These are phyloP conservation scores for Hypoxylon sp. DNA, from an alignment of 2,329 filamentous ascomycete genomes.

Conservation along the genomic window DNA sequence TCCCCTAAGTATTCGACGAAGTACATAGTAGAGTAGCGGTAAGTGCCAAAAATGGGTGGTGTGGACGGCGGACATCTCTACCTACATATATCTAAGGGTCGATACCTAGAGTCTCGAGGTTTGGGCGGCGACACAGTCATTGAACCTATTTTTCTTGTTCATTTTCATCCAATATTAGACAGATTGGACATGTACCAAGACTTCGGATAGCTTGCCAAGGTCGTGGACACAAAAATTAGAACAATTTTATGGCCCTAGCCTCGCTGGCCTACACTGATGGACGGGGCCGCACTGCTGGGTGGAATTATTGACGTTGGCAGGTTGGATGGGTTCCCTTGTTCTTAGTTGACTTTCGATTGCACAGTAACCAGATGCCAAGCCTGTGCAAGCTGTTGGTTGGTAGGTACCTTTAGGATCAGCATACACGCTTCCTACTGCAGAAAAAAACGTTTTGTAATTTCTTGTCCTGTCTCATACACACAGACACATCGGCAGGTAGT, in stretches of 20 bases:
- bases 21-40: conserved; percentile 10
- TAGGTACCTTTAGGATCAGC: conserved; percentile 34
- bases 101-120: conserved; percentile 39
- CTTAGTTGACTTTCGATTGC: conserved; percentile 26
- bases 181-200: conserved; percentile 30
- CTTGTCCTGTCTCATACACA: conserved; percentile 22
- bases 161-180: conserved; percentile 23
- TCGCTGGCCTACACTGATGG: conserved; percentile 26
- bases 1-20: conserved; percentile 4
- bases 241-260: too few relatives aligned
- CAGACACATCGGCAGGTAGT: conserved; percentile 10
- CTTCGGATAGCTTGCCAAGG: conserved; percentile 5
- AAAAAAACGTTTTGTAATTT: conserved; percentile 25
- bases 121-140: conserved; percentile 16
- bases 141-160: conserved; percentile 19
- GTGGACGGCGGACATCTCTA: conserved; percentile 25
- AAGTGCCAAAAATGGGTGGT: conserved; percentile 17
- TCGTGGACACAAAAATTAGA: too few relatives aligned
- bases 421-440: conserved; percentile 26
- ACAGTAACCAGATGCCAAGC: conserved; percentile 36
- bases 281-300: conserved; percentile 30
- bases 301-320: conserved; percentile 25
- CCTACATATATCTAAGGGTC: conserved; percentile 19
- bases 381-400: conserved; percentile 25
- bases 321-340: conserved; percentile 26